Conservation (phyloP, 495 filamentous ascomycete species). For the Penicillium odoratum region DNA sequence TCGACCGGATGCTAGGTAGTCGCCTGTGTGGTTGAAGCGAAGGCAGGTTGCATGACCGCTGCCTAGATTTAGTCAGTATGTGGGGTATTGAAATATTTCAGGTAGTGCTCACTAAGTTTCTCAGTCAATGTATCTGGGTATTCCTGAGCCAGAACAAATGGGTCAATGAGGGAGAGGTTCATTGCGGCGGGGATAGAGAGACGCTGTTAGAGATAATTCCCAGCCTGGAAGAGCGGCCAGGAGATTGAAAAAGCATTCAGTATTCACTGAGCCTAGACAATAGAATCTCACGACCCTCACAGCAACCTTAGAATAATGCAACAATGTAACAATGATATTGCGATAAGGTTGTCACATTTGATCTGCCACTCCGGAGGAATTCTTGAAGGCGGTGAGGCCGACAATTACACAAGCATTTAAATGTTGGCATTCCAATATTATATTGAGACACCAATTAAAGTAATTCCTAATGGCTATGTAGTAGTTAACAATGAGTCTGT, state of each 20-base stretch:
- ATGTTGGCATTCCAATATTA: no score
- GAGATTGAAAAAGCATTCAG: background rate
- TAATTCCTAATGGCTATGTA: no score
- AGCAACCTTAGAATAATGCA: background rate
- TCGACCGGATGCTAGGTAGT: constrained; percentile 90
- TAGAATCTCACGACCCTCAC: background rate
- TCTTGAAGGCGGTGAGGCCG: background rate
- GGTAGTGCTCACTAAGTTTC: constrained; percentile 59
- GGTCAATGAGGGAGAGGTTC: constrained; percentile 80
- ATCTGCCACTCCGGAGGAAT: background rate
- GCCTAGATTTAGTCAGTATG: constrained; percentile 29
- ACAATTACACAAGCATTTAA: no score
- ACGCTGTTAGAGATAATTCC: constrained; percentile 4
- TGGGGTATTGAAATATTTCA: background rate
- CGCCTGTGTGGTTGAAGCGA: constrained; percentile 90
- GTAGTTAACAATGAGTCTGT: no score
- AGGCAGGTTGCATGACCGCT: constrained; percentile 68
- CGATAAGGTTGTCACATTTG: background rate
- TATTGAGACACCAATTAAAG: no score
- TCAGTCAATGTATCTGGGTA: constrained; percentile 88
- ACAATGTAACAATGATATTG: background rate
- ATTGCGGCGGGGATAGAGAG: constrained; percentile 41
- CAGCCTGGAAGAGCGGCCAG: constrained; percentile 5
- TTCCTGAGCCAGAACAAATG: constrained; percentile 86
- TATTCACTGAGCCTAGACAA: background rate